Conservation (phyloP, 192 early-diverging fungal species). For the Umbelopsis sp. region DNA sequence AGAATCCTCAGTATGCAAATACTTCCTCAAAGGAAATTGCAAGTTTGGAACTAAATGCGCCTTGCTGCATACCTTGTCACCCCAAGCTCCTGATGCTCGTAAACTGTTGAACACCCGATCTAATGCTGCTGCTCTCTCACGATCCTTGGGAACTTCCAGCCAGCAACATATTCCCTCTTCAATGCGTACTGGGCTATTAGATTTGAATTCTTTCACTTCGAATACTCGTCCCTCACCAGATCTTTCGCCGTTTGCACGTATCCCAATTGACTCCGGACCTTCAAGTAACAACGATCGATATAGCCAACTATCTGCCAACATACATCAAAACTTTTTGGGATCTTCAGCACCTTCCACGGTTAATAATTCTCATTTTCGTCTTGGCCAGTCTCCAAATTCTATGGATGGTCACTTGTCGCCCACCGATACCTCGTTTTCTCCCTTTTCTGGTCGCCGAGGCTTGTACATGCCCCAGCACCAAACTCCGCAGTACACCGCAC, state of each 20-base stretch:
- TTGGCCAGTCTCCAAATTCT: neutral
- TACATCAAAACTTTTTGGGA: neutral
- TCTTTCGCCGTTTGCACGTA: neutral
- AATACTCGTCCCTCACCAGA: neutral
- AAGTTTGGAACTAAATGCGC: conserved; percentile 80
- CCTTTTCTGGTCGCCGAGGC: conserved; percentile 12
- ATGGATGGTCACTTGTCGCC: conserved; percentile 3
- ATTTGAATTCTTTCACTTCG: neutral
- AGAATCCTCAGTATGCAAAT: conserved; percentile 72
- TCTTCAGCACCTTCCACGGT: neutral
- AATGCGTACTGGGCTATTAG: neutral
- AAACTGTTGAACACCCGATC: conserved; percentile 5
- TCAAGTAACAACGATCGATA: neutral
- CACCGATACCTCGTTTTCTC: conserved; percentile 9
- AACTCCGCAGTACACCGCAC: conserved; percentile 8
- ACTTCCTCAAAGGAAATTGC: conserved; percentile 79
- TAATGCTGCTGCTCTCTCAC: neutral
- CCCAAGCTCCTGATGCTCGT: neutral
- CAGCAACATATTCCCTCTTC: neutral
- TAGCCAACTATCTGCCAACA: conserved; percentile 6
- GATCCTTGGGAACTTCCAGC: neutral
- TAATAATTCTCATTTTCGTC: conserved; percentile 8
- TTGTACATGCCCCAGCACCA: conserved; percentile 16
- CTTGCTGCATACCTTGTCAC: conserved; percentile 49
- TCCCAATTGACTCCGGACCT: neutral